Evolutionary conservation across 495 filamentous ascomycete genomes (phyloP).

Genomic region (Aspergillus nidulans): DNA sequence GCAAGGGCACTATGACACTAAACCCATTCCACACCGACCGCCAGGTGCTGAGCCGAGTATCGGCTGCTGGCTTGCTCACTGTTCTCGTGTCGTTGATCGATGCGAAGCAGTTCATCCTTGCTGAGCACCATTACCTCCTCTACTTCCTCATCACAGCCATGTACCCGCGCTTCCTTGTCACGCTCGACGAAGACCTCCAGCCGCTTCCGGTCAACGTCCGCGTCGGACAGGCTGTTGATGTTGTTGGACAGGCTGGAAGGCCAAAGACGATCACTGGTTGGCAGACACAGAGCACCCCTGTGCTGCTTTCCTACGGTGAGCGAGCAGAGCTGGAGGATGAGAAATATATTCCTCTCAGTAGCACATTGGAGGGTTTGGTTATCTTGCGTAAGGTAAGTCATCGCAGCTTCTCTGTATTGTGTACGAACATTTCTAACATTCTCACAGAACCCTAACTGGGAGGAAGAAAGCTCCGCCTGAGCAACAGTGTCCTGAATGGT

Average conservation of each 20-base stretch:
- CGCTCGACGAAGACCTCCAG: conserved; percentile 89
- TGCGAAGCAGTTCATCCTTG: conserved; percentile 89
- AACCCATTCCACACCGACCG: conserved; percentile 99
- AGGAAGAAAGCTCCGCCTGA: conserved; percentile 35
- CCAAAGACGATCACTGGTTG: conserved; percentile 99
- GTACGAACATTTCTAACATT: conserved; percentile 23
- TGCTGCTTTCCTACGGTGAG: conserved; percentile 88
- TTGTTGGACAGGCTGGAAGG: conserved; percentile 92
- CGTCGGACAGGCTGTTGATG: conserved; percentile 96
- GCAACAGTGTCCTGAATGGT: conserved; percentile 17
- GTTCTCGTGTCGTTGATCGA: conserved; percentile 91
- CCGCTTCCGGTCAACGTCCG: conserved; percentile 93
- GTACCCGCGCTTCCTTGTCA: conserved; percentile 93
- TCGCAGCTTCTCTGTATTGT: background rate
- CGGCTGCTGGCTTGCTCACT: conserved; percentile 82
- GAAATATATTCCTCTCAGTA: conserved; percentile 87
- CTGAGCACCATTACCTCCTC: conserved; percentile 86
- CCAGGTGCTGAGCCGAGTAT: conserved; percentile 87
- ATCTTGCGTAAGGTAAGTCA: conserved; percentile 87
- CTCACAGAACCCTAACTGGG: conserved; percentile 52
- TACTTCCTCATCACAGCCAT: conserved; percentile 98
- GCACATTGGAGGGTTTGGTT: conserved; percentile 88
- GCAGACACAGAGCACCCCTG: conserved; percentile 98
- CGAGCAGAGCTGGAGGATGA: conserved; percentile 96
- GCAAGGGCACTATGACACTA: conserved; percentile 92